Base-by-base conservation (phyloP, 306 rosid species). In the Lathyrus aphaca region DNA sequence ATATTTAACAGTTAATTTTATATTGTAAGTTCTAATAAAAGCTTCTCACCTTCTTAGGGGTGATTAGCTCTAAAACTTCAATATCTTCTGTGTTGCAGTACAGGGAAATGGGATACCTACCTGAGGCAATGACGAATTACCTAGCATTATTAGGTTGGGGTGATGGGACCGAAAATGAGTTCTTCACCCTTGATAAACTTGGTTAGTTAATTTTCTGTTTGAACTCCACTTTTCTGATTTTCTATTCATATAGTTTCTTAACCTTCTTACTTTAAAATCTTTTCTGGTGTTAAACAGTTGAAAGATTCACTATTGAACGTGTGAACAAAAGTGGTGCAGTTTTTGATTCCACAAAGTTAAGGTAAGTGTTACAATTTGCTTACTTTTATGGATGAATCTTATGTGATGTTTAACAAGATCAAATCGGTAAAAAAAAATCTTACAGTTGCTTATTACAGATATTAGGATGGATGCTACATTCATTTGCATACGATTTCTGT, bases 141-240 rank as follows among this genome's bases (percentile, higher is more conserved):
- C 82, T 94, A 69, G 96, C 98, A 46, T 79, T 94, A 63, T 87
- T 94, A 86, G 97, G 98, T 70, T 94, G 98, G 98, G 96, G 98
- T 2, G 97, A 94, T 79, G 97, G 96, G 54, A 94, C 97, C 3
- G 99, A 91, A 74, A 89, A 94, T 75, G 97, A 94, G 75, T 94
- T 94, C 79, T 94, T 82, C 79, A 70, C 87, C 49, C 81, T 89
- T 48, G 84, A 86, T 68, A 88, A 91, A 71, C 99, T 94, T 53
- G 97, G 99, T 94, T 72, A 58, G 95, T 81, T 64, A 66, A 59
- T 79, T 35, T 35, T 72, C 63, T 71, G 54, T 71, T 65, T 51
- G 14, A 75, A 14, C 68, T 58, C 44, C 51, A 63, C 23, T 64
- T 27, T 66, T 57, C 46, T n/a, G 37, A 30, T 51, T 19, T 32